These are phyloP conservation scores for Bauhinia variegata DNA, from an alignment of 306 rosid genomes.

Conservation along the genomic window DNA sequence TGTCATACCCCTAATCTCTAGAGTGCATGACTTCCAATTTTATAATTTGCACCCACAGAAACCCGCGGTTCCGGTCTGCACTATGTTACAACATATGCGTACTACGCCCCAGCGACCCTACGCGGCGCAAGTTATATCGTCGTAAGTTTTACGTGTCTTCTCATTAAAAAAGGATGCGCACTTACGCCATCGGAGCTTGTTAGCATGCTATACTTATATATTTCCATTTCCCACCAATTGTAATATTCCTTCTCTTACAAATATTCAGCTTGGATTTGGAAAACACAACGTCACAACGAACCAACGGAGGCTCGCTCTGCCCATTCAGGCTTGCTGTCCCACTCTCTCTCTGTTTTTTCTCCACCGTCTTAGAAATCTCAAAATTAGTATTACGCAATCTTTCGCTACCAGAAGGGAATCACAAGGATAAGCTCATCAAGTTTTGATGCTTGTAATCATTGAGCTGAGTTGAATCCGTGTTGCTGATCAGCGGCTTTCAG, in stretches of 20 bases:
- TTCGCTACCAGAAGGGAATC: background rate
- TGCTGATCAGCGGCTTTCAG: background rate
- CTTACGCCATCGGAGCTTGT: background rate
- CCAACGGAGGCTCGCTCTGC: constrained; percentile 27
- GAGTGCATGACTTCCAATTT: background rate
- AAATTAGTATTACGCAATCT: background rate
- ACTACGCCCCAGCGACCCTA: background rate
- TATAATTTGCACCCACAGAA: background rate
- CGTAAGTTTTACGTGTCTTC: constrained; percentile 36
- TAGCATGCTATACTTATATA: background rate
- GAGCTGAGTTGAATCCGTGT: background rate
- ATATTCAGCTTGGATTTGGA: constrained; percentile 39
- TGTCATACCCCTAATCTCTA: too few species aligned
- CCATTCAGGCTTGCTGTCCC: constrained; percentile 7
- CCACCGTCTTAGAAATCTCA: constrained; percentile 36
- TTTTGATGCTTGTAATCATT: background rate
- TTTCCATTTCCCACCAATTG: constrained; percentile 34
- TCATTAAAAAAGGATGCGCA: constrained; percentile 12
- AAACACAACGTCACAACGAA: constrained; percentile 32
- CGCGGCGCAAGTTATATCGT: too few species aligned
- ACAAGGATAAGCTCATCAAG: background rate
- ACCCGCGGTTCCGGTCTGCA: background rate
- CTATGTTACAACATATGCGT: constrained; percentile 15
- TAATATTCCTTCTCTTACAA: too few species aligned
- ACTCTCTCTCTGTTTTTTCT: constrained; percentile 14